phyloP scores from a whole-genome alignment of 2,329 filamentous ascomycete genomes.

The Fusarium sterilihyphosum region DNA sequence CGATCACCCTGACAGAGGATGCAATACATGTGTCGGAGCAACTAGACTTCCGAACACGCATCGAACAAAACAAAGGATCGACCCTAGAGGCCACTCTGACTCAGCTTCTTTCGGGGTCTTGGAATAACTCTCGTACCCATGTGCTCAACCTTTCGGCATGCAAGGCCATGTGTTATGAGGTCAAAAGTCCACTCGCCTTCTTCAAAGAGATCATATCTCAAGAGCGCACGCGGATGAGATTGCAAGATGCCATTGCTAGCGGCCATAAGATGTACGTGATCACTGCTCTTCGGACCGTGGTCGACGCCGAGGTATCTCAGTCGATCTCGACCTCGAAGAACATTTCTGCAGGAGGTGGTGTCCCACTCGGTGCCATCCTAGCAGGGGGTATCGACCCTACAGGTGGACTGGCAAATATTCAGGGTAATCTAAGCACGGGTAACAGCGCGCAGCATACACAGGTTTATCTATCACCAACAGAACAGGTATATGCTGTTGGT shows the following conservation, averaged over 20 bases:
- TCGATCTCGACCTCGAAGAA: not conserved
- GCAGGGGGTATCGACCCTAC: not conserved
- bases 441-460: not conserved
- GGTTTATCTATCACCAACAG: not conserved
- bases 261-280: not conserved
- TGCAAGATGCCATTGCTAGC: not conserved
- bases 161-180: not conserved
- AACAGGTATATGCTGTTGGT: not conserved
- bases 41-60: not conserved
- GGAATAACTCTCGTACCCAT: fast-evolving
- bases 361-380: not conserved
- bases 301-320: not conserved
- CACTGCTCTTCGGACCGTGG: not conserved
- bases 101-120: not conserved
- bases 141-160: not conserved
- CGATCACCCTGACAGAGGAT: fast-evolving
- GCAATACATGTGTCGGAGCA: not conserved
- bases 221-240: not conserved
- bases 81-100: fast-evolving
- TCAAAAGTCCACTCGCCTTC: not conserved
- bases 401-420: not conserved
- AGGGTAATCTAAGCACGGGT: fast-evolving
- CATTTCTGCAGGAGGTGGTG: not conserved
- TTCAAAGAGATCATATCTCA: not conserved
- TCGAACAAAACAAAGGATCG: not conserved